phyloP scores from a whole-genome alignment of 805 yeast genomes.

The Zygosaccharomyces pseudorouxii region DNA sequence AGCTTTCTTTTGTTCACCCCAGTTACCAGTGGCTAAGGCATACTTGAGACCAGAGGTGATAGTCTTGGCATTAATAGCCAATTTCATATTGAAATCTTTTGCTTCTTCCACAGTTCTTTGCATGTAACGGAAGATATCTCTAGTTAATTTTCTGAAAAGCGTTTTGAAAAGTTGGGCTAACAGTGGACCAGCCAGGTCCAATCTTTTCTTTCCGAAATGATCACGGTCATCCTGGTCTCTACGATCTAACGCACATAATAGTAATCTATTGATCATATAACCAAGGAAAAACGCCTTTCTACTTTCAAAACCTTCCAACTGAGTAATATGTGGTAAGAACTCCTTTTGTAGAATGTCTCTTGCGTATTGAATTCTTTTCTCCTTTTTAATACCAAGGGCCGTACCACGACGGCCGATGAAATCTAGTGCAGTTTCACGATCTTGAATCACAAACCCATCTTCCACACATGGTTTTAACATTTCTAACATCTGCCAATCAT shows the following conservation, averaged over 20 bases:
- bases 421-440: conserved; percentile 95
- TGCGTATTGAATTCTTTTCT: conserved; percentile 97
- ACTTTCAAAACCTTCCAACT: conserved; percentile 93
- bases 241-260: conserved; percentile 93
- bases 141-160: conserved; percentile 88
- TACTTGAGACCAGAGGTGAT: conserved; percentile 96
- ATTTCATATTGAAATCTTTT: conserved; percentile 90
- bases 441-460: conserved; percentile 97
- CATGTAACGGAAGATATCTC: conserved; percentile 96
- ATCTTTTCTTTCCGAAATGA: conserved; percentile 97
- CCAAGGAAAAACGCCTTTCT: conserved; percentile 97
- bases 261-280: conserved; percentile 92
- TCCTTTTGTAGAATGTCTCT: conserved; percentile 95
- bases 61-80: conserved; percentile 95
- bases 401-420: conserved; percentile 98
- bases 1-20: conserved; percentile 99
- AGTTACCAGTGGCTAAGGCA: conserved; percentile 98
- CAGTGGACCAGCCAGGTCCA: conserved; percentile 97
- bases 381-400: conserved; percentile 92
- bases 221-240: conserved; percentile 99
- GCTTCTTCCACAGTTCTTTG: conserved; percentile 98
- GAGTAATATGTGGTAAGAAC: conserved; percentile 94
- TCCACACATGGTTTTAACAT: conserved; percentile 98
- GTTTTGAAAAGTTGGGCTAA: conserved; percentile 93
- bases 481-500: conserved; percentile 99